Percentiles rank a stretch among this genome's conserved stretches.
Conservation (phyloP, 2,329 filamentous ascomycete species). For the Phoma sp. region DNA sequence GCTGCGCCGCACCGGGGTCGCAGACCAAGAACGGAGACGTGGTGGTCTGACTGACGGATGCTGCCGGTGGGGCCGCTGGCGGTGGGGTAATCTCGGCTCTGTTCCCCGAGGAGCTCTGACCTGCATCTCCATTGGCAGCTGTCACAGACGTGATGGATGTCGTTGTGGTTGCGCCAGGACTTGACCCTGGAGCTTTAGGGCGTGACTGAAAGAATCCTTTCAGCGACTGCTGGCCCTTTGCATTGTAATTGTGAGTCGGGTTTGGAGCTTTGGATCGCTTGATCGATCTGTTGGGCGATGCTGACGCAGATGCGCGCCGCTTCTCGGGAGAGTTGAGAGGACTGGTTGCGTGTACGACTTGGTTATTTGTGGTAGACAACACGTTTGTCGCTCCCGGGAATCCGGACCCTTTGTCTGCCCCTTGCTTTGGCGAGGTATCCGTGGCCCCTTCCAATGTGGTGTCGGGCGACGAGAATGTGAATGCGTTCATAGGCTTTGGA, state of each 20-base stretch:
- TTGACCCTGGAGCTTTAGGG: constrained; percentile 18
- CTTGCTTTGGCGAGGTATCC: constrained; percentile 8
- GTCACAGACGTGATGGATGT: constrained; percentile 4
- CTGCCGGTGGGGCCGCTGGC: constrained; percentile 4
- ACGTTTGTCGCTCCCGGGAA: constrained; percentile 20
- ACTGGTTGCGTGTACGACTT: constrained; percentile 14
- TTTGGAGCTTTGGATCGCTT: constrained; percentile 61
- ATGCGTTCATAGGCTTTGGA: constrained; percentile 12
- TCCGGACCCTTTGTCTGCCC: constrained; percentile 12
- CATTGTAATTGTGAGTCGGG: constrained; percentile 26
- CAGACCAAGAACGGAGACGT: constrained; percentile 14
- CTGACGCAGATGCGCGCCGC: constrained; percentile 30
- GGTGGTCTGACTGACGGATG: constrained; percentile 4
- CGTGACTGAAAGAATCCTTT: constrained; percentile 74
- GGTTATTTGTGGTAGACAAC: constrained; percentile 6
- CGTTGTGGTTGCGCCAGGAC: constrained; percentile 3
- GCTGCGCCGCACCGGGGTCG: constrained; percentile 60
- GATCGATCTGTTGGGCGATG: constrained; percentile 26
- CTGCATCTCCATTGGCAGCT: constrained; percentile 1
- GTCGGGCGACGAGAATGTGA: constrained; percentile 1
- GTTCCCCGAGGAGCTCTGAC: constrained; percentile 8
- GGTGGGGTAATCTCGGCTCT: constrained; percentile 8
- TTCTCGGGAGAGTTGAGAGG: constrained; percentile 41
- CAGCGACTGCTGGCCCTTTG: constrained; percentile 66
- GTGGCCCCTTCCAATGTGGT: constrained; percentile 1